phyloP scores from a whole-genome alignment of 148 eudicot species.

The Heliamphora exappendiculata region DNA sequence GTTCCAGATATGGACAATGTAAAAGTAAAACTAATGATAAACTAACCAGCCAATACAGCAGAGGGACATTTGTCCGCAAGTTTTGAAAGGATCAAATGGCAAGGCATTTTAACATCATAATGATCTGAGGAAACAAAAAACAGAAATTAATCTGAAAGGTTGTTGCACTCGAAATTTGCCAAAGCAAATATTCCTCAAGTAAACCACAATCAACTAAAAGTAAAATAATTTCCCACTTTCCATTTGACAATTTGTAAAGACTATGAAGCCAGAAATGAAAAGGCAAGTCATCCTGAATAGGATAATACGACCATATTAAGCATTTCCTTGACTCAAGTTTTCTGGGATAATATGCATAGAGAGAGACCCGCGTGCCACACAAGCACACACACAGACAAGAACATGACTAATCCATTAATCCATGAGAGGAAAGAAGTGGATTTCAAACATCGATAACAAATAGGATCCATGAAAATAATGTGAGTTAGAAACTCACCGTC shows the following conservation, averaged over 20 bases:
- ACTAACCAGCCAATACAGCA: slow-evolving; percentile 84
- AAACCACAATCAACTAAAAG: neutral
- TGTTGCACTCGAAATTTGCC: neutral
- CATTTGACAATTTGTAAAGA: neutral
- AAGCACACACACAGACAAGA: neutral
- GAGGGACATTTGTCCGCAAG: slow-evolving; percentile 93
- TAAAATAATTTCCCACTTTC: neutral
- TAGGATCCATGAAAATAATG: neutral
- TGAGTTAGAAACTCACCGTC: slow-evolving; percentile 52
- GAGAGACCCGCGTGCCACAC: neutral
- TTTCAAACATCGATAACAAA: neutral
- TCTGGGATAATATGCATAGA: neutral
- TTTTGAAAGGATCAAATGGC: slow-evolving; percentile 94
- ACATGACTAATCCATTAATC: neutral
- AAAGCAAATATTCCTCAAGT: neutral
- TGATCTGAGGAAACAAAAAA: slow-evolving; percentile 56
- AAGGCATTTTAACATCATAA: slow-evolving; percentile 99
- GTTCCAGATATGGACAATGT: neutral
- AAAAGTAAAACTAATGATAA: neutral
- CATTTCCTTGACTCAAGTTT: neutral
- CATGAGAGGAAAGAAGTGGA: neutral
- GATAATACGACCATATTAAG: neutral
- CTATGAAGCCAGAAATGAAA: neutral
- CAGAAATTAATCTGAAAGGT: neutral
- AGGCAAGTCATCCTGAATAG: neutral